Conservation (phyloP, 768 basidiomycete species). For the Xerocomellus chrysenteron region DNA sequence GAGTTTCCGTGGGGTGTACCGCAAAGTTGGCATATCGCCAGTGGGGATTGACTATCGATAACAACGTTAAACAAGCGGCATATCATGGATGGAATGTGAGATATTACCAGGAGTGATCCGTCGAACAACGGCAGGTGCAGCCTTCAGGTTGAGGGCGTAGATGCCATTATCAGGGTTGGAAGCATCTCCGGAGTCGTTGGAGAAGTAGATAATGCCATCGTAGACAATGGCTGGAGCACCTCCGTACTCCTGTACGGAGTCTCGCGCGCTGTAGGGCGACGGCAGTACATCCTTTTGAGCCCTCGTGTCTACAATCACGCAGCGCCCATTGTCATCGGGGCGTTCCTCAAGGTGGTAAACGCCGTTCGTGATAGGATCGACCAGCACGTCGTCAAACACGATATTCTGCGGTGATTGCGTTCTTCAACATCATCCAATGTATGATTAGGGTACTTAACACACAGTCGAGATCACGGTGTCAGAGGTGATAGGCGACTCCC, state of each 20-base stretch:
- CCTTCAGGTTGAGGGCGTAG: constrained; percentile 38
- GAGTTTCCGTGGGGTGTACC: constrained; percentile 48
- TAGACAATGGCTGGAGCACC: constrained; percentile 56
- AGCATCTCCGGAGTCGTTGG: constrained; percentile 38
- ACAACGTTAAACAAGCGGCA: neutral
- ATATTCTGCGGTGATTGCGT: constrained; percentile 21
- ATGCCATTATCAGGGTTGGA: constrained; percentile 40
- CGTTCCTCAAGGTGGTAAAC: constrained; percentile 60
- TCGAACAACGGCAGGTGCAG: constrained; percentile 26
- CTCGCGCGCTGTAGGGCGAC: constrained; percentile 49
- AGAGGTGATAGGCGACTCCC: constrained; percentile 55
- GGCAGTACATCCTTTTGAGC: constrained; percentile 49
- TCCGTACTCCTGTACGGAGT: constrained; percentile 66
- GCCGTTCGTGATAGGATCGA: constrained; percentile 45
- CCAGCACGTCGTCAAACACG: constrained; percentile 43
- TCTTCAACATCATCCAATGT: neutral
- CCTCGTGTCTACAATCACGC: constrained; percentile 50
- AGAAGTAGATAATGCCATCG: constrained; percentile 53
- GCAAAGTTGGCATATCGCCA: constrained; percentile 53
- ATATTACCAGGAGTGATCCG: constrained; percentile 57
- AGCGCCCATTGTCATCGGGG: constrained; percentile 43
- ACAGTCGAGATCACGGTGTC: constrained; percentile 48
- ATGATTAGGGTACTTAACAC: neutral
- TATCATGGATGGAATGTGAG: no score
- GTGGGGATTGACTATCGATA: constrained; percentile 14